Evolutionary conservation across 257 asterid species (phyloP).

Genomic region (Penstemon newberryi): DNA sequence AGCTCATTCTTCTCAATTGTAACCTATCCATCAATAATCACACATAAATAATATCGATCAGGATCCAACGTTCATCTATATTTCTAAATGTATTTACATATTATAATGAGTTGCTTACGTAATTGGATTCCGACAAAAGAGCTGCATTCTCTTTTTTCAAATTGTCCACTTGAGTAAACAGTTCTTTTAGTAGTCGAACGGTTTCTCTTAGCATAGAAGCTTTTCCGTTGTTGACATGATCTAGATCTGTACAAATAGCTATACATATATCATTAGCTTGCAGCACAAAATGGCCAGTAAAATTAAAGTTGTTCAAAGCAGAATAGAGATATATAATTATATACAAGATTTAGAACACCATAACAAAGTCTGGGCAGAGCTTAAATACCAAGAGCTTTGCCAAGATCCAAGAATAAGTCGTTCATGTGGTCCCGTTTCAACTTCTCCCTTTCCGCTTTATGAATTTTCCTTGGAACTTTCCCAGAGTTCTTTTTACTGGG

Average conservation of each 20-base stretch:
- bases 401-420: constrained; percentile 53
- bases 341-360: background rate
- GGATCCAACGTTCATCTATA: background rate
- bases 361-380: constrained; percentile 11
- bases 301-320: background rate
- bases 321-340: background rate
- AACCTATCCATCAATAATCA: constrained; percentile 41
- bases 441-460: constrained; percentile 76
- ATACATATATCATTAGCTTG: constrained; percentile 4
- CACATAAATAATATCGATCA: background rate
- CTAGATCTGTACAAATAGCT: constrained; percentile 39
- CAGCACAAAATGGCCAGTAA: background rate
- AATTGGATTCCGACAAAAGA: constrained; percentile 58
- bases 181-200: constrained; percentile 47
- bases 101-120: constrained; percentile 47
- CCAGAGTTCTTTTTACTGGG: constrained; percentile 36
- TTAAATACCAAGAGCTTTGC: constrained; percentile 45
- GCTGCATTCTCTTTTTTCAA: constrained; percentile 53
- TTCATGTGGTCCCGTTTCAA: constrained; percentile 63
- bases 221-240: constrained; percentile 52
- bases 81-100: background rate
- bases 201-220: constrained; percentile 59
- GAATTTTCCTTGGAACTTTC: constrained; percentile 49
- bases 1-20: constrained; percentile 62
- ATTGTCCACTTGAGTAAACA: constrained; percentile 46